Evolutionary conservation across 768 basidiomycete species (phyloP), one percentile per base, ranked within the genome.

Genomic region (Rhodotorula toruloides): DNA sequence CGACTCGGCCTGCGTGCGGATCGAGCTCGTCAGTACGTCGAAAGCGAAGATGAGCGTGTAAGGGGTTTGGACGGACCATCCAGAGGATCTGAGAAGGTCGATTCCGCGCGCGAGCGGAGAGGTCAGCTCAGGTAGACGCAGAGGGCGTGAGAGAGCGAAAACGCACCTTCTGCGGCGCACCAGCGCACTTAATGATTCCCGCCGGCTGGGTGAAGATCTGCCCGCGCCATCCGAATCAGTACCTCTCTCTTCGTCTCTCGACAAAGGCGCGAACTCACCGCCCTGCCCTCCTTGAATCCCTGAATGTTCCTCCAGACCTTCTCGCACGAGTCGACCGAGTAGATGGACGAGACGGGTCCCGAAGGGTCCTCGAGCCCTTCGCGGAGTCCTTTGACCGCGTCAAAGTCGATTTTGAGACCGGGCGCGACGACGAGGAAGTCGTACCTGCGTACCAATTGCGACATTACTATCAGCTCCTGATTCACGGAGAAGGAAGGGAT

Each of bases 121-220:
- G 11, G 27, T 42, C 29, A 55, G 40, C 29, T 1, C 17, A 43
- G n/a, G n/a, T n/a, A 43, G 10, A 46, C 22, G 22, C 10, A 39
- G 10, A 25, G 16, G 14, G 17, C 88, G 22, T 87, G 88, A 89
- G 70, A 29, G 29, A 25, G 55, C 71, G 37, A 25, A 42, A 12
- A 63, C 76, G 71, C 73, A 88, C 89, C 89, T 80, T 90, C 87
- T 73, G 76, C 25, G 76, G 76, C 25, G 75, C 79, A 36, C 80
- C 80, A 14, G 92, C 88, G 76, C 93, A 98, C 78, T 99, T 99
- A 76, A 99, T 84, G 32, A 90, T 79, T 22, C 93, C 91, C 21
- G 87, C 84, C 42, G 93, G 94, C 74, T 98, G 94, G 0, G 93
- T 97, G 80, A 98, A 99, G 72, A 98, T 83, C 57, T 54, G 37